Conservation (phyloP, 106 monocot species). For the Hemerocallis citrina region DNA sequence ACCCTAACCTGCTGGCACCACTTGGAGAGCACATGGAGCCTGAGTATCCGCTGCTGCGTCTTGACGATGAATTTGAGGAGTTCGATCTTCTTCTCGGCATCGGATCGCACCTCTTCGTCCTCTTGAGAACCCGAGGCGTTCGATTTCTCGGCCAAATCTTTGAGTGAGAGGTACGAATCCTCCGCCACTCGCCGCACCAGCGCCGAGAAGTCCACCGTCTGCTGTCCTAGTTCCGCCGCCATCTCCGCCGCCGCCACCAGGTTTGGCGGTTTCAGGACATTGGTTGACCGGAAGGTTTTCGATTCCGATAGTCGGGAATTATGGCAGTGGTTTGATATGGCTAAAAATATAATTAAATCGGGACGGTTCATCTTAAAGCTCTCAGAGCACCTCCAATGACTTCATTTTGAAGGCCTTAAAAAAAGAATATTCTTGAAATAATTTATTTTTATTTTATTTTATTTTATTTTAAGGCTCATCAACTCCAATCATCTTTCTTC, state of each 20-base stretch:
- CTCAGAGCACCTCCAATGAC: too few species aligned
- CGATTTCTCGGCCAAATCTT: conserved; percentile 74
- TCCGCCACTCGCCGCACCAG: conserved; percentile 83
- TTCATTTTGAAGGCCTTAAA: too few species aligned
- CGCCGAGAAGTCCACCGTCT: conserved; percentile 83
- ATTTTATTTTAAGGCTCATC: too few species aligned
- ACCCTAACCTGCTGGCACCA: conserved; percentile 94
- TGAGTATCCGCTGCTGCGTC: conserved; percentile 93
- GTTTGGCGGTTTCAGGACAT: conserved; percentile 1
- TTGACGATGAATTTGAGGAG: conserved; percentile 79
- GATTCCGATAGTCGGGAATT: too few species aligned
- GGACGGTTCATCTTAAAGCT: too few species aligned
- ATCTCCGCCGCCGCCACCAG: conserved; percentile 17
- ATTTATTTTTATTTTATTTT: too few species aligned
- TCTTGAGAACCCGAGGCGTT: conserved; percentile 14
- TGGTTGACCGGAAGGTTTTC: not conserved
- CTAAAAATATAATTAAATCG: too few species aligned
- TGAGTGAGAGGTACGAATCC: conserved; percentile 78
- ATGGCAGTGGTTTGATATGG: too few species aligned
- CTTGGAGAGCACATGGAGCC: conserved; percentile 92
- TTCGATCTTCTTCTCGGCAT: conserved; percentile 94
- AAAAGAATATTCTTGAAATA: too few species aligned
- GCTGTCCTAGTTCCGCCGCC: conserved; percentile 87
- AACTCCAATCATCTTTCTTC: too few species aligned
- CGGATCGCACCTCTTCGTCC: conserved; percentile 55